These are phyloP conservation scores for Yarrowia osloensis DNA, from an alignment of 805 yeast genomes.

Conservation along the genomic window DNA sequence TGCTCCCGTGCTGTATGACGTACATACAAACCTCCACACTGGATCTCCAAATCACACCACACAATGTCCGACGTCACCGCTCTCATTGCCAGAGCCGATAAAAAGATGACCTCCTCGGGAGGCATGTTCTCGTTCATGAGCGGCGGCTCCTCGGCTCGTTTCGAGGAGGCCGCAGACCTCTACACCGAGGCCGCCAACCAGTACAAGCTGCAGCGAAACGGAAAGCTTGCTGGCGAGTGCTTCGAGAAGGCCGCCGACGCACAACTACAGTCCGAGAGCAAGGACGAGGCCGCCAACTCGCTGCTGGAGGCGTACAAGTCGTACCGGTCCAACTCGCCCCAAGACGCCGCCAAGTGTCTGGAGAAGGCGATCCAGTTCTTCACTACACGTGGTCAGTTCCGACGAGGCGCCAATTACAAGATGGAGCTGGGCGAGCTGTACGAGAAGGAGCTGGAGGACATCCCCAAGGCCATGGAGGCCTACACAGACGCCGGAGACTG, in stretches of 20 bases:
- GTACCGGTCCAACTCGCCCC: conserved; percentile 71
- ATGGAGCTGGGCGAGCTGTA: conserved; percentile 86
- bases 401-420: conserved; percentile 93
- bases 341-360: conserved; percentile 69
- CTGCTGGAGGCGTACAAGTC: conserved; percentile 89
- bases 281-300: conserved; percentile 90
- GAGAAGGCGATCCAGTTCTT: conserved; percentile 78
- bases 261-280: conserved; percentile 70
- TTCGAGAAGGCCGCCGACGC: conserved; percentile 84
- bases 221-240: conserved; percentile 69
- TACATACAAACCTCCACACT: neutral
- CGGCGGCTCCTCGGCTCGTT: conserved; percentile 59
- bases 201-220: conserved; percentile 72
- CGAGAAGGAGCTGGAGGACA: conserved; percentile 72
- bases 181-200: conserved; percentile 92
- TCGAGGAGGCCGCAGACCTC: conserved; percentile 90
- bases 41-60: conserved; percentile 19
- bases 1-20: neutral
- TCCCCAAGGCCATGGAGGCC: conserved; percentile 66
- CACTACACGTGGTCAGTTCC: conserved; percentile 88
- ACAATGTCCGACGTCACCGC: conserved; percentile 38
- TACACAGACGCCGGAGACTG: conserved; percentile 96
- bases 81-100: conserved; percentile 52
- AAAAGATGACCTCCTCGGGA: conserved; percentile 68
- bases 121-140: conserved; percentile 56